phyloP scores from a whole-genome alignment of 2,329 filamentous ascomycete species.

The Curvularia hawaiiensis region DNA sequence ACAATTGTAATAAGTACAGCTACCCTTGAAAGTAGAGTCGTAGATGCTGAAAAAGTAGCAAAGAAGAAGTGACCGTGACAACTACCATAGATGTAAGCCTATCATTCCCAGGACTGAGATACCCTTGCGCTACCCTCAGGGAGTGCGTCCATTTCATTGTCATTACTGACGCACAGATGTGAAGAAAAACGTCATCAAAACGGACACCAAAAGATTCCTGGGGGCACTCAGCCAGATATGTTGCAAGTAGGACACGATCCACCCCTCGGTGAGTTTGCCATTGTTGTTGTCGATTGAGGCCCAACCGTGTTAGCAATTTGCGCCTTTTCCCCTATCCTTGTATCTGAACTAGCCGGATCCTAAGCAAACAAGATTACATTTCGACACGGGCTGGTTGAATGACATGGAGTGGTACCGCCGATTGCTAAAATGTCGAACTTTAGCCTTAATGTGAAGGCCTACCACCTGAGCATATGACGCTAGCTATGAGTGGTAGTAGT shows the following conservation, averaged over 20 bases:
- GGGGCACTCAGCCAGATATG: not conserved
- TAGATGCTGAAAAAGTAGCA: too few relatives aligned
- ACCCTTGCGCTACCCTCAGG: not conserved
- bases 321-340: not conserved
- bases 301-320: not conserved
- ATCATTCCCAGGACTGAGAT: not conserved
- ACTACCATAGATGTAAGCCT: too few relatives aligned
- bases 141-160: not conserved
- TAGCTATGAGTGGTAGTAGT: not conserved
- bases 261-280: not conserved
- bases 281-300: not conserved
- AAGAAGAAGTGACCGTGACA: too few relatives aligned
- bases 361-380: not conserved
- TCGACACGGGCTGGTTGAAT: not conserved
- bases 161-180: not conserved
- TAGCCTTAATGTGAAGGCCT: not conserved
- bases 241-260: not conserved
- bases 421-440: not conserved
- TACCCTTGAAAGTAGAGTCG: too few relatives aligned
- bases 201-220: not conserved
- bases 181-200: too few relatives aligned
- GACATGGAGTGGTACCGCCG: not conserved
- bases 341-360: not conserved
- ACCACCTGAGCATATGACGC: not conserved
- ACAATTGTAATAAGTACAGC: too few relatives aligned